These are phyloP conservation scores for Penicillium roqueforti DNA, from an alignment of 495 filamentous ascomycete species.

Conservation along the genomic window DNA sequence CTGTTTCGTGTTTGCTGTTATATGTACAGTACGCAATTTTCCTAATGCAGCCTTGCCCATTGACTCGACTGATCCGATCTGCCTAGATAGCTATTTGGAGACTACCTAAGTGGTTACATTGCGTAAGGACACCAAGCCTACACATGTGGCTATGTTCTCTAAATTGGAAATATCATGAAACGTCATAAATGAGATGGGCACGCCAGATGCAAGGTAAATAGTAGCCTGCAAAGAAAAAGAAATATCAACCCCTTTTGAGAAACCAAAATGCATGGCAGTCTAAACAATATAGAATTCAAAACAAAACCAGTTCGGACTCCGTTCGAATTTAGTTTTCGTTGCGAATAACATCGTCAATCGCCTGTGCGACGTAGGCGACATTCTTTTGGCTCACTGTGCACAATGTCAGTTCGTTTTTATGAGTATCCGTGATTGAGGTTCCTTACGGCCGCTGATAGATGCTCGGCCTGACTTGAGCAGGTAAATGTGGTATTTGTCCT, in stretches of 20 bases:
- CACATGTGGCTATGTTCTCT: slow-evolving; percentile 12
- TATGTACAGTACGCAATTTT: slow-evolving; percentile 28
- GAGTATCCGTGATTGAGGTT: not conserved
- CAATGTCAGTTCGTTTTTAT: slow-evolving; percentile 2
- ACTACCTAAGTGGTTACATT: not conserved
- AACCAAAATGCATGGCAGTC: not conserved
- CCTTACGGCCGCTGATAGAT: slow-evolving; percentile 48
- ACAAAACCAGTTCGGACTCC: not conserved
- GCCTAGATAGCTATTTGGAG: not conserved
- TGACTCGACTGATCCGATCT: not conserved
- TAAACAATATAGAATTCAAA: slow-evolving; percentile 4
- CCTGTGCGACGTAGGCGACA: slow-evolving; percentile 46
- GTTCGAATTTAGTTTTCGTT: slow-evolving; percentile 32
- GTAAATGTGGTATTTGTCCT: slow-evolving; percentile 49
- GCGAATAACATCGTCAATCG: slow-evolving; percentile 44
- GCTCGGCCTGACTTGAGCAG: slow-evolving; percentile 46
- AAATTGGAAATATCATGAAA: slow-evolving; percentile 24
- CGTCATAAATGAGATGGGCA: slow-evolving; percentile 17
- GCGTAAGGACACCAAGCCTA: not conserved
- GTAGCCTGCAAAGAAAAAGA: not conserved
- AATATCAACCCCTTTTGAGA: slow-evolving; percentile 5
- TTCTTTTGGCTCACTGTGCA: slow-evolving; percentile 51
- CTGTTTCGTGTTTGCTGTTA: slow-evolving; percentile 10
- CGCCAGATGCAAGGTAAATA: slow-evolving; percentile 16
- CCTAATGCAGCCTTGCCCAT: slow-evolving; percentile 16